A percentile compares a stretch with the other conserved stretches of the same genome.
Evolutionary conservation across 805 yeast genomes (phyloP).

Genomic region (Saccharomycopsis sp.): DNA sequence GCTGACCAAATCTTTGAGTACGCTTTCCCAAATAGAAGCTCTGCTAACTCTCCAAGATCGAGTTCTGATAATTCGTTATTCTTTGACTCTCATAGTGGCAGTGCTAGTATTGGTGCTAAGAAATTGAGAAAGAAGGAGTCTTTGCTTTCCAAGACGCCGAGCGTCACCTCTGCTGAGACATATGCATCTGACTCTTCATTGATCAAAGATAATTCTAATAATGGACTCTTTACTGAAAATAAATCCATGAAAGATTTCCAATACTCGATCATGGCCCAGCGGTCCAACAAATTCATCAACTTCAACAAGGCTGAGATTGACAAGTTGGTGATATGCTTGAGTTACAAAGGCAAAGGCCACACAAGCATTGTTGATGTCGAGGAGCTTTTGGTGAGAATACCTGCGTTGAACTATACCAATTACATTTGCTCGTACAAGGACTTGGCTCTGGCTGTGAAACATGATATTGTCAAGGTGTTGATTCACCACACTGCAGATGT

Average conservation of each 20-base stretch:
- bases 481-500: constrained; percentile 52
- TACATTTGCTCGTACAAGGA: constrained; percentile 53
- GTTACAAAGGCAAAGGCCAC: constrained; percentile 58
- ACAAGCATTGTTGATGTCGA: constrained; percentile 50
- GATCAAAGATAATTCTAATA: neutral
- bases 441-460: constrained; percentile 40
- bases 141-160: neutral
- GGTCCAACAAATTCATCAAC: constrained; percentile 64
- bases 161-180: neutral
- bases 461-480: constrained; percentile 47
- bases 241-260: constrained; percentile 6
- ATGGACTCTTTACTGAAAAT: constrained; percentile 1
- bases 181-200: neutral
- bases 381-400: constrained; percentile 43
- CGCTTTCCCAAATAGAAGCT: constrained; percentile 32
- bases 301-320: constrained; percentile 46
- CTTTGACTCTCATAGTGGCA: too few species aligned
- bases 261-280: constrained; percentile 46
- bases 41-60: neutral
- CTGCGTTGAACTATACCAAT: constrained; percentile 37
- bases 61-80: neutral
- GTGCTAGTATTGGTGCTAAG: too few species aligned
- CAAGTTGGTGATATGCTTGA: constrained; percentile 44
- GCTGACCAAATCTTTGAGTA: constrained; percentile 41
- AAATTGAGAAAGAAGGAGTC: neutral